phyloP scores from a whole-genome alignment of 768 basidiomycete genomes.

The Candolleomyces efflorescens region DNA sequence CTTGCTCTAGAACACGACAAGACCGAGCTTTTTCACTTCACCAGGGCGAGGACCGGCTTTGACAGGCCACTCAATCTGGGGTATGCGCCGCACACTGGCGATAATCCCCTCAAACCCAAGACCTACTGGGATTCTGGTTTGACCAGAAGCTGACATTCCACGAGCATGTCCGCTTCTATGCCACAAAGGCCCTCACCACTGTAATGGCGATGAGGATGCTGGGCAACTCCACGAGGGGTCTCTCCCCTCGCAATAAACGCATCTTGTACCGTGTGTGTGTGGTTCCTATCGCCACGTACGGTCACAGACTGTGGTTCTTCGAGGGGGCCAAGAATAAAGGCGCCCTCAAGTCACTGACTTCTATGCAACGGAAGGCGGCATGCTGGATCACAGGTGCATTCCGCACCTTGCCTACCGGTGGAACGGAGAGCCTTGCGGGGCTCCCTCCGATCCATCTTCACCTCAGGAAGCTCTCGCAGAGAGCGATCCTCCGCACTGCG shows the following conservation, averaged over 20 bases:
- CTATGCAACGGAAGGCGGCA: constrained; percentile 3
- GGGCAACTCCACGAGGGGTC: constrained; percentile 4
- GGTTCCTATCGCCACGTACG: constrained; percentile 7
- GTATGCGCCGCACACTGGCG: not conserved
- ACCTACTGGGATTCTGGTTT: not conserved
- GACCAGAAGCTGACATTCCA: not conserved
- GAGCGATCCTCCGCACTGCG: not conserved
- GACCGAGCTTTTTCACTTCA: not conserved
- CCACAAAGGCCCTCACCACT: not conserved
- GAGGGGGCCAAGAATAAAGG: constrained; percentile 1
- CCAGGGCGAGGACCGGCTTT: not conserved
- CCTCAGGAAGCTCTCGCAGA: not conserved
- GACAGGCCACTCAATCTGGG: too few species aligned
- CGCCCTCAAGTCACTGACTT: constrained; percentile 1
- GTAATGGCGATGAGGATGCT: constrained; percentile 17
- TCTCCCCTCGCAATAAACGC: constrained; percentile 2
- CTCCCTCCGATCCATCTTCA: constrained; percentile 4
- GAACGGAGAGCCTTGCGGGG: not conserved
- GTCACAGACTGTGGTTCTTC: constrained; percentile 1
- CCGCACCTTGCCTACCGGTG: constrained; percentile 1
- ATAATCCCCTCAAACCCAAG: not conserved
- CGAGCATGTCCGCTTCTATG: not conserved
- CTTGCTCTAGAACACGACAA: constrained; percentile 22
- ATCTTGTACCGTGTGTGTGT: constrained; percentile 6
- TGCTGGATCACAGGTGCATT: constrained; percentile 2